Percentiles rank a stretch among this genome's conserved stretches.
These are phyloP conservation scores for Cyclocybe aegerita DNA, from an alignment of 768 basidiomycete genomes.

Conservation along the genomic window DNA sequence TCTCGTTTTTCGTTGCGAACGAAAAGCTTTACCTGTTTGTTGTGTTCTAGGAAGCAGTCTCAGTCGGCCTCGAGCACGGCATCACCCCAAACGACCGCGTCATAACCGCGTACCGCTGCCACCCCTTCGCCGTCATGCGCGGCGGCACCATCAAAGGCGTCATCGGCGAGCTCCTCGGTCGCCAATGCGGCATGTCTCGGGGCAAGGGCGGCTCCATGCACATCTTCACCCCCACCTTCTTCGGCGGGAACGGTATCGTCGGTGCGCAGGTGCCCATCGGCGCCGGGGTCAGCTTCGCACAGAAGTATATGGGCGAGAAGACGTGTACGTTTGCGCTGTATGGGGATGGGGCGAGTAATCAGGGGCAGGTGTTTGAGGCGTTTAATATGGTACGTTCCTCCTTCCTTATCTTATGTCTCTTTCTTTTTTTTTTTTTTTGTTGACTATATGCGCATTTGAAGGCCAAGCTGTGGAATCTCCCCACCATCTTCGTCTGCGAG, in stretches of 20 bases:
- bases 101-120: constrained; percentile 97
- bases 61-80: constrained; percentile 89
- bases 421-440: background rate
- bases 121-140: constrained; percentile 94
- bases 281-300: constrained; percentile 91
- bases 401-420: constrained; percentile 87
- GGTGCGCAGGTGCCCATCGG: constrained; percentile 98
- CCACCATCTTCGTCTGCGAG: constrained; percentile 93
- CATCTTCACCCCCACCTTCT: constrained; percentile 97
- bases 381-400: constrained; percentile 94
- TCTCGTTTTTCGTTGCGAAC: too few relatives aligned
- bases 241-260: constrained; percentile 98
- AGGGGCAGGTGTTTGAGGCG: constrained; percentile 98
- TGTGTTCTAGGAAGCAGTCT: constrained; percentile 99
- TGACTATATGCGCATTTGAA: constrained; percentile 24
- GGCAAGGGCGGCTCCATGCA: constrained; percentile 99
- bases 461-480: constrained; percentile 96
- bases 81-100: constrained; percentile 85
- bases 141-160: constrained; percentile 92
- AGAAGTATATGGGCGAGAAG: constrained; percentile 76
- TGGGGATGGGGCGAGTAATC: constrained; percentile 97
- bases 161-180: constrained; percentile 88
- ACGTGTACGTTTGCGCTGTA: constrained; percentile 91
- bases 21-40: too few relatives aligned
- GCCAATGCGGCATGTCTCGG: constrained; percentile 87